Evolutionary conservation across 352 stramenopile species (phyloP).

Genomic region (Phytophthora ohioensis): DNA sequence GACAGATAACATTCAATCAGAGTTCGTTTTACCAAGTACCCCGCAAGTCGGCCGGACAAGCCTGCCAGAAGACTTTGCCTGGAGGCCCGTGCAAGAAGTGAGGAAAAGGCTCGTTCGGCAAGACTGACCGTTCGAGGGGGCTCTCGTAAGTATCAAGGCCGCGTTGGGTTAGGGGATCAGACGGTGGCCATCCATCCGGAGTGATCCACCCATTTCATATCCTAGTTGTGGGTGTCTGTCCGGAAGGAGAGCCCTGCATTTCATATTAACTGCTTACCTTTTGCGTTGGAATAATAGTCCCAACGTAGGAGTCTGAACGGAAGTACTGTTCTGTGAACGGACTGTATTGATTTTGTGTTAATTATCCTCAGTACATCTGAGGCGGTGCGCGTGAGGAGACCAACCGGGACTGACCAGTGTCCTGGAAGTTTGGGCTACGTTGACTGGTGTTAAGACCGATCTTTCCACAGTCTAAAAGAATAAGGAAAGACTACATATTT

Average conservation of each 20-base stretch:
- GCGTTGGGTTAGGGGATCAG: too few species aligned
- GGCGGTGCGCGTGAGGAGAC: not conserved
- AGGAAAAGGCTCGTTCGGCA: too few species aligned
- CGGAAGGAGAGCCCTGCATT: not conserved
- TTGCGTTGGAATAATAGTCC: not conserved
- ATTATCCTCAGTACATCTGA: not conserved
- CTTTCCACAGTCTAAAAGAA: not conserved
- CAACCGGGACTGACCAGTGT: not conserved
- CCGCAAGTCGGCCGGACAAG: too few species aligned
- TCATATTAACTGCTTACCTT: not conserved
- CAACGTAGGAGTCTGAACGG: not conserved
- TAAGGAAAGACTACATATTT: not conserved
- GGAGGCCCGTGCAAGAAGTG: too few species aligned
- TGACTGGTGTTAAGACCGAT: not conserved
- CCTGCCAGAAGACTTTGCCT: too few species aligned
- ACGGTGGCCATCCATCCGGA: too few species aligned
- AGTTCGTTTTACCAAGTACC: too few species aligned
- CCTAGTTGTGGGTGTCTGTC: too few species aligned
- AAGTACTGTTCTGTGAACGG: not conserved
- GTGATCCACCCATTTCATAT: too few species aligned
- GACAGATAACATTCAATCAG: too few species aligned
- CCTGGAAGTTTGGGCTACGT: not conserved
- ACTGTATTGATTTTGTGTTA: not conserved
- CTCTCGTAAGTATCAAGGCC: too few species aligned
- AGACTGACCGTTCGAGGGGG: too few species aligned